These are phyloP conservation scores for Diversispora eburnea DNA, from an alignment of 192 early-diverging fungal species.

Conservation along the genomic window DNA sequence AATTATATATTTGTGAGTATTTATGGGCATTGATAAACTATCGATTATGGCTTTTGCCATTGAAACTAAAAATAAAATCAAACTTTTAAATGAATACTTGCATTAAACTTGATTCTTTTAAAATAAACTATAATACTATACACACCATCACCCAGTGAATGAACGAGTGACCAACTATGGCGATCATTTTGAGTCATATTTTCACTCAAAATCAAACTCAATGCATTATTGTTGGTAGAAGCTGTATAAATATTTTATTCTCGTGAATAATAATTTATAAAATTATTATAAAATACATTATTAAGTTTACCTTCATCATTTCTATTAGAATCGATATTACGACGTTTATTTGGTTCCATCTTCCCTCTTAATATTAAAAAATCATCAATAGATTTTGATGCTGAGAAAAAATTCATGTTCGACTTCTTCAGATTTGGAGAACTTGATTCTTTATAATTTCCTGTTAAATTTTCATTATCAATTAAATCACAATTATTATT, in stretches of 20 bases:
- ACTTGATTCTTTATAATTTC: too few species aligned
- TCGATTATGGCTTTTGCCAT: background rate
- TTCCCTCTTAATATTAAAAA: constrained; percentile 15
- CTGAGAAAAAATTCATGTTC: constrained; percentile 2
- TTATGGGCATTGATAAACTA: background rate
- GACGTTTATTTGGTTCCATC: background rate
- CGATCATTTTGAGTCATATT: too few species aligned
- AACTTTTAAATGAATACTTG: background rate
- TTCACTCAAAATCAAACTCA: too few species aligned
- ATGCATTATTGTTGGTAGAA: too few species aligned
- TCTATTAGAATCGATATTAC: background rate
- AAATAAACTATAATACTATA: too few species aligned
- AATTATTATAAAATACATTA: background rate
- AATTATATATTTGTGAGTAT: constrained; percentile 19
- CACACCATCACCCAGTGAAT: too few species aligned
- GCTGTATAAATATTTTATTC: too few species aligned
- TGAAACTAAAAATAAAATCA: background rate
- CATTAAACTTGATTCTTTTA: too few species aligned
- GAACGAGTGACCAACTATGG: too few species aligned
- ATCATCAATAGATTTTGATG: constrained; percentile 20
- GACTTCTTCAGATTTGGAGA: too few species aligned
- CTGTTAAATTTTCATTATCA: too few species aligned
- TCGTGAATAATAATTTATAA: background rate
- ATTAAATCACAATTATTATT: too few species aligned
- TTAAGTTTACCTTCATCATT: background rate